Evolutionary conservation across 441 rosid species (phyloP).

Genomic region (Viola pubescens): DNA sequence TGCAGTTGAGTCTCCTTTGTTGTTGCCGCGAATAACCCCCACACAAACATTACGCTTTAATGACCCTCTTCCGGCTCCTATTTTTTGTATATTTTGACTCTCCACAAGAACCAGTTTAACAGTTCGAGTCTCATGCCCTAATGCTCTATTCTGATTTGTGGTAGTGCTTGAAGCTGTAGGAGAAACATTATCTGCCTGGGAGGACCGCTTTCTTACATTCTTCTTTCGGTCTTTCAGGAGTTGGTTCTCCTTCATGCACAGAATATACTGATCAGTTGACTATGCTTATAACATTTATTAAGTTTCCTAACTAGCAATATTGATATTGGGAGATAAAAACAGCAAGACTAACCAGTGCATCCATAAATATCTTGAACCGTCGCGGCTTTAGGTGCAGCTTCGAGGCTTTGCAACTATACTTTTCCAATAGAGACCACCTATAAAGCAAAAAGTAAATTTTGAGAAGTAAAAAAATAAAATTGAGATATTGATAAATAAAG

Average conservation of each 20-base stretch:
- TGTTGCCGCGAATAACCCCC: conserved; percentile 45
- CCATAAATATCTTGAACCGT: conserved; percentile 83
- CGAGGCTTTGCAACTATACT: conserved; percentile 97
- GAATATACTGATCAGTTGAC: conserved; percentile 24
- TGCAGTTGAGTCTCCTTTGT: conserved; percentile 49
- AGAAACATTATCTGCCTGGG: conserved; percentile 61
- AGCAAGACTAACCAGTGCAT: conserved; percentile 79
- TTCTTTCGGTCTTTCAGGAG: conserved; percentile 90
- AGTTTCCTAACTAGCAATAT: conserved; percentile 13
- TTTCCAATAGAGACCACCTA: conserved; percentile 99
- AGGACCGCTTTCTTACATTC: conserved; percentile 60
- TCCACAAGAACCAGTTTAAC: conserved; percentile 70
- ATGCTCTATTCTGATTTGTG: conserved; percentile 55
- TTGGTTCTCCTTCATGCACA: conserved; percentile 78
- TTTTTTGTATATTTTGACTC: conserved; percentile 67
- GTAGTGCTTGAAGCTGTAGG: conserved; percentile 43
- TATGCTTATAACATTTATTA: conserved; percentile 16
- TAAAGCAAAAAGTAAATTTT: conserved; percentile 14
- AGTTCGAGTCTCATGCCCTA: conserved; percentile 53
- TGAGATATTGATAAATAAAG: neutral
- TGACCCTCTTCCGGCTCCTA: conserved; percentile 67
- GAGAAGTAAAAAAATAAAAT: neutral
- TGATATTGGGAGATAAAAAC: conserved; percentile 11
- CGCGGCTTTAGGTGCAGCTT: conserved; percentile 97
- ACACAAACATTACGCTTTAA: conserved; percentile 51